Evolutionary conservation across 108 stramenopile species (phyloP).

Genomic region (Parmales sp.): DNA sequence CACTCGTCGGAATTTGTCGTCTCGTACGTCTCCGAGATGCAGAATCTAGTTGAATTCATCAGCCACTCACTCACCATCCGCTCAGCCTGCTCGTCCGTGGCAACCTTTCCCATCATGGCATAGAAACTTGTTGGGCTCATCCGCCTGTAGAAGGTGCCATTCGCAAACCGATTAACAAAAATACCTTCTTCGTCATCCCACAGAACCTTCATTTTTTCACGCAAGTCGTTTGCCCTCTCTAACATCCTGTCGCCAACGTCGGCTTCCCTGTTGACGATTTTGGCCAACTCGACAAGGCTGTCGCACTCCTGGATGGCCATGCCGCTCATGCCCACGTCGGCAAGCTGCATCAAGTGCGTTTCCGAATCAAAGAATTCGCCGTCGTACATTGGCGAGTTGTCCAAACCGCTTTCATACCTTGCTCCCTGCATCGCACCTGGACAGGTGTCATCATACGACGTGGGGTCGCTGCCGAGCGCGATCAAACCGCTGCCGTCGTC

Average conservation of each 20-base stretch:
- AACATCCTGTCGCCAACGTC: neutral
- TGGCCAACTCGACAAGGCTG: slow-evolving; percentile 12
- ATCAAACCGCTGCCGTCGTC: slow-evolving; percentile 14
- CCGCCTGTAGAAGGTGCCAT: slow-evolving; percentile 12
- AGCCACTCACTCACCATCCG: slow-evolving; percentile 17
- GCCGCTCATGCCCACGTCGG: slow-evolving; percentile 25
- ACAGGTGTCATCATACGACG: too few relatives aligned
- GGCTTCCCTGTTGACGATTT: slow-evolving; percentile 13
- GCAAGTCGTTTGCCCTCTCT: neutral
- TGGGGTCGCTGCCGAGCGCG: slow-evolving; percentile 17
- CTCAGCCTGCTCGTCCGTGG: neutral
- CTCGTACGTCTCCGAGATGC: slow-evolving; percentile 8
- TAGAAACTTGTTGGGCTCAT: slow-evolving; percentile 26
- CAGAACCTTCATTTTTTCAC: neutral
- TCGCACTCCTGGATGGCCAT: slow-evolving; percentile 14
- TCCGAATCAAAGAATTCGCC: slow-evolving; percentile 15
- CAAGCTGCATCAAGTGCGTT: slow-evolving; percentile 19
- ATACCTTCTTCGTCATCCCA: slow-evolving; percentile 20
- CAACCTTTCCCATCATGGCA: slow-evolving; percentile 4
- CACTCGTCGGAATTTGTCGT: slow-evolving; percentile 10
- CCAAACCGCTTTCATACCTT: slow-evolving; percentile 24
- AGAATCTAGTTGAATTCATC: slow-evolving; percentile 21
- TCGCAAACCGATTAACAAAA: slow-evolving; percentile 18
- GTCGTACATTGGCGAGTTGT: slow-evolving; percentile 32
- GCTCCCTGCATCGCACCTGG: slow-evolving; percentile 21